Conservation (phyloP, 2,329 filamentous ascomycete species). For the Fusarium redolens region DNA sequence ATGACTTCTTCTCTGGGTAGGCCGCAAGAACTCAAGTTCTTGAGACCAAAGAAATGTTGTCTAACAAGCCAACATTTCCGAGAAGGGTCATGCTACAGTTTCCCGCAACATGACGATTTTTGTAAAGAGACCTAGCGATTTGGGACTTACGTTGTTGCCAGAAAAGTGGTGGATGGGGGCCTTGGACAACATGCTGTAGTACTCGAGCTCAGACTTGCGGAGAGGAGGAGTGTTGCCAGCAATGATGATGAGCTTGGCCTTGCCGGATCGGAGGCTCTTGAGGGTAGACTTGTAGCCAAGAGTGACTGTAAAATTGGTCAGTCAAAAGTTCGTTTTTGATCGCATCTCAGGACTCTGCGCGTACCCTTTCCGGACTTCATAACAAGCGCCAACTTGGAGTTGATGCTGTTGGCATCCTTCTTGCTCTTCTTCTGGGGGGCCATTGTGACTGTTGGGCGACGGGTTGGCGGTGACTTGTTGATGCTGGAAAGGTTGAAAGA, state of each 20-base stretch:
- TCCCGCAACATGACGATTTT: constrained; percentile 31
- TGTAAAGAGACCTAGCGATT: constrained; percentile 41
- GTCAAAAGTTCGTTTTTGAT: background rate
- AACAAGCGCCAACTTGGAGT: constrained; percentile 70
- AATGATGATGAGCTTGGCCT: constrained; percentile 98
- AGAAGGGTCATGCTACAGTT: constrained; percentile 42
- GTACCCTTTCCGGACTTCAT: constrained; percentile 82
- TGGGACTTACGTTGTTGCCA: constrained; percentile 94
- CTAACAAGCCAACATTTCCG: constrained; percentile 33
- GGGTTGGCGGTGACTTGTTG: constrained; percentile 47
- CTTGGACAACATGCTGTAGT: constrained; percentile 93
- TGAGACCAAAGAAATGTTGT: constrained; percentile 39
- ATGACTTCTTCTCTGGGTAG: constrained; percentile 91
- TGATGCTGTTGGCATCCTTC: constrained; percentile 83
- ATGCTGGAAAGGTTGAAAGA: constrained; percentile 42
- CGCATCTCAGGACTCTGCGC: constrained; percentile 11
- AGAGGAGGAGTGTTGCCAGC: constrained; percentile 95
- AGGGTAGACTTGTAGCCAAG: constrained; percentile 63
- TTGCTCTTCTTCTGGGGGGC: constrained; percentile 80
- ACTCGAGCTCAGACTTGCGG: constrained; percentile 97
- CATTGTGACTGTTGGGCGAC: constrained; percentile 66
- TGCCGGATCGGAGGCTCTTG: constrained; percentile 92
- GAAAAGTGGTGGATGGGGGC: constrained; percentile 96
- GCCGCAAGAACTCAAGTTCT: constrained; percentile 50
- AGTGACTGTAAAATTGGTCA: constrained; percentile 50